Conservation (phyloP, 2,329 filamentous ascomycete species). For the Huntiella omanensis region DNA sequence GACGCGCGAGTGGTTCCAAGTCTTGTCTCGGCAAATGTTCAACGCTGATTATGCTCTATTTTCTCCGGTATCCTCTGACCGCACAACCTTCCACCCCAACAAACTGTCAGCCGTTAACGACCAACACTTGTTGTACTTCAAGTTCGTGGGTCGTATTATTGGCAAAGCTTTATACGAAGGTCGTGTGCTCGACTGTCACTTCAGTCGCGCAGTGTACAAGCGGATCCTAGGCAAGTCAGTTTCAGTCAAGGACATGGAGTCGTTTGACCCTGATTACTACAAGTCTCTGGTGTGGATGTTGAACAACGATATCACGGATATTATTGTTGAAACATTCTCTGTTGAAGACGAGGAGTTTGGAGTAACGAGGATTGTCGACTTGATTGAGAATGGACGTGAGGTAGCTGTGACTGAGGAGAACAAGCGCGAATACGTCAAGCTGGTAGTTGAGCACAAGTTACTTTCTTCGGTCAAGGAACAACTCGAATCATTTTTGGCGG, state of each 20-base stretch:
- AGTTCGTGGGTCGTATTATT: conserved; percentile 96
- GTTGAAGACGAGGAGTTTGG: conserved; percentile 90
- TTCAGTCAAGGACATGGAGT: conserved; percentile 98
- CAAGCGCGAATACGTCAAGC: conserved; percentile 91
- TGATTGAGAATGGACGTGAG: conserved; percentile 73
- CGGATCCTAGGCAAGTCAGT: conserved; percentile 87
- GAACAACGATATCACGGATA: conserved; percentile 94
- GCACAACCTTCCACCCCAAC: conserved; percentile 97
- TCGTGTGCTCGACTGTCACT: conserved; percentile 91
- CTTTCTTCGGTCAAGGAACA: conserved; percentile 85
- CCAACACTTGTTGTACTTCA: conserved; percentile 95
- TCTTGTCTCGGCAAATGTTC: conserved; percentile 94
- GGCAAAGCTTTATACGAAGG: conserved; percentile 96
- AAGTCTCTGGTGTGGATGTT: conserved; percentile 98
- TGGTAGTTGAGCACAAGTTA: conserved; percentile 86
- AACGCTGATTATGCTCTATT: conserved; percentile 95
- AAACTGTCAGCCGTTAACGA: conserved; percentile 84
- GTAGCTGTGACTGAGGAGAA: conserved; percentile 93
- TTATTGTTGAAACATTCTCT: conserved; percentile 91
- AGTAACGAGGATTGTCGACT: conserved; percentile 68
- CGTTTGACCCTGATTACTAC: conserved; percentile 95
- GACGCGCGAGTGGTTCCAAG: conserved; percentile 97
- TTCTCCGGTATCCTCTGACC: conserved; percentile 87
- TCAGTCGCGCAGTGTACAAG: conserved; percentile 97
- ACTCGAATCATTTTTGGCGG: conserved; percentile 79